Evolutionary conservation across 108 stramenopile species (phyloP), one percentile per base, ranked within the genome.

Genomic region (Conticribra guillardii): DNA sequence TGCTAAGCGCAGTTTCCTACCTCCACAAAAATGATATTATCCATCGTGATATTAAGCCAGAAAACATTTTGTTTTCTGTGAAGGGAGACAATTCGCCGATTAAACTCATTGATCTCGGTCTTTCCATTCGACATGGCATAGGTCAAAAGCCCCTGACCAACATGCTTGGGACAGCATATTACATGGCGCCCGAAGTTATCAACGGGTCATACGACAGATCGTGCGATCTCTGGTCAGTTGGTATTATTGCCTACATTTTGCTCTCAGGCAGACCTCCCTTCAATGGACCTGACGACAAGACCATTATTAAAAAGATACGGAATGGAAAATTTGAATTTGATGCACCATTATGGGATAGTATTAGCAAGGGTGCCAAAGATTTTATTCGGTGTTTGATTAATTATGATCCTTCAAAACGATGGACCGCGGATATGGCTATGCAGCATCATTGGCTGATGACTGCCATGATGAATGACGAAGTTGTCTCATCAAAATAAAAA

Each of bases 251-350:
- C 18, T 94, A 89, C 75, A 89, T 91, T 60, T 54, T 94, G 33
- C 77, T 94, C 4, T 88, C 87, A 52, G 90, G 92, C 19, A 87
- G 83, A 45, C 87, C 89, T 4, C 92, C 92, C 45, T 91, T 94
- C 59, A 84, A 87, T 37, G 87, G 85, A 30, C 62, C 72, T 5
- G 82, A 82, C 53, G 84, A 88, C 18, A 5, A 60, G 47, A 27
- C 83, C 55, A 73, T 92, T 9, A 82, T 84, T 56, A 54, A 57
- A 9, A 30, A 46, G 2, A 81, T 82, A 26, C n/a, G 27, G 28
- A 41, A 26, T 5, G 73, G 68, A 21, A 47, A 74, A 11, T 63
- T 45, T 47, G 49, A 76, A 23, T 67, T 76, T 26, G 37, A 51
- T 33, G n/a, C 22, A 11, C 26, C 57, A 1, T 54, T 69, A 60